A percentile compares a stretch with the other conserved stretches of the same genome.
These are phyloP conservation scores for Alternaria dauci DNA, from an alignment of 2,329 filamentous ascomycete genomes.

Conservation along the genomic window DNA sequence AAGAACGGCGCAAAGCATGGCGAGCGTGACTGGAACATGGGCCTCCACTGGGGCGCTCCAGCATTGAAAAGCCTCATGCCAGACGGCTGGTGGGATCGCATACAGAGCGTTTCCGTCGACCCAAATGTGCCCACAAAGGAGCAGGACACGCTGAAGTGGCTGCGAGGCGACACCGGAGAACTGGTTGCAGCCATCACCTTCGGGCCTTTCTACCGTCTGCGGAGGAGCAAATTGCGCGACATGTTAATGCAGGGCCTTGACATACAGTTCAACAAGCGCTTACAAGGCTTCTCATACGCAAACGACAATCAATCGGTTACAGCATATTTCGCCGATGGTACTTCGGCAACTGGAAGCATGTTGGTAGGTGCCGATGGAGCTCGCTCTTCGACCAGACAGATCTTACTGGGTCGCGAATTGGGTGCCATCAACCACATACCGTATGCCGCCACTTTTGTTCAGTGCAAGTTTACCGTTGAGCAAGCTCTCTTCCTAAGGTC, in stretches of 20 bases:
- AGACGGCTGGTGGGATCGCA: conserved; percentile 59
- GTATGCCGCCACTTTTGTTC: conserved; percentile 57
- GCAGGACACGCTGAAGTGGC: conserved; percentile 45
- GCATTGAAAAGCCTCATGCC: conserved; percentile 63
- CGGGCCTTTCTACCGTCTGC: conserved; percentile 48
- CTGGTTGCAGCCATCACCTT: conserved; percentile 44
- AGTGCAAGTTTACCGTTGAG: conserved; percentile 53
- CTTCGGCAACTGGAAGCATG: conserved; percentile 39
- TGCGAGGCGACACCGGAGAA: conserved; percentile 49
- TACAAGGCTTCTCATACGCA: conserved; percentile 48
- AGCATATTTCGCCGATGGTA: conserved; percentile 48
- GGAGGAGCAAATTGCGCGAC: conserved; percentile 45
- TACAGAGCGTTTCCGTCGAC: conserved; percentile 62
- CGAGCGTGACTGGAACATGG: conserved; percentile 69
- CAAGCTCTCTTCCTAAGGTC: conserved; percentile 55
- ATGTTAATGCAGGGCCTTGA: conserved; percentile 42
- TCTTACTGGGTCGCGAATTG: conserved; percentile 38
- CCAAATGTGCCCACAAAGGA: conserved; percentile 54
- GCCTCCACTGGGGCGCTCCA: conserved; percentile 68
- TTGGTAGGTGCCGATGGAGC: conserved; percentile 51
- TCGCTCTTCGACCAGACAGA: conserved; percentile 40
- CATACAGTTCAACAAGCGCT: conserved; percentile 51
- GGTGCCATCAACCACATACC: conserved; percentile 52
- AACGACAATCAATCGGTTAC: conserved; percentile 44
- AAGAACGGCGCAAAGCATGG: conserved; percentile 58